A percentile compares a stretch with the other conserved stretches of the same genome.
These are phyloP conservation scores for Diaporthe batatas DNA, from an alignment of 2,329 filamentous ascomycete species.

Conservation along the genomic window DNA sequence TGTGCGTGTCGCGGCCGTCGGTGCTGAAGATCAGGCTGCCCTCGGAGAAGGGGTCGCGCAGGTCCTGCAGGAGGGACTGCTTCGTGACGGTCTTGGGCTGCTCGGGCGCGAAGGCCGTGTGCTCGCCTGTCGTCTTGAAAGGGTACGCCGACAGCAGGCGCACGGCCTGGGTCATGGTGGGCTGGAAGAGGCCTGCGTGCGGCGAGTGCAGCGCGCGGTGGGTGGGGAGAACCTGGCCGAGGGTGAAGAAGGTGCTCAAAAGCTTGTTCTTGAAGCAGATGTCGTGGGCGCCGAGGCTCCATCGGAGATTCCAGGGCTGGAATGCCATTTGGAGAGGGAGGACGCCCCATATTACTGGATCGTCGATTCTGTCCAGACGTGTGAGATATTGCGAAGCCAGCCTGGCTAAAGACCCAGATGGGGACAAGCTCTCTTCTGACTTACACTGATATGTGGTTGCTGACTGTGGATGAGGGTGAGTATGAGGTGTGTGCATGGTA, in stretches of 20 bases:
- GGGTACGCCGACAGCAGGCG: constrained; percentile 79
- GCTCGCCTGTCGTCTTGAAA: constrained; percentile 51
- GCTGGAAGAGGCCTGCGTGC: constrained; percentile 88
- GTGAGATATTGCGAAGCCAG: constrained; percentile 37
- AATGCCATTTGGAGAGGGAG: constrained; percentile 81
- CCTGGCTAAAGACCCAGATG: background rate
- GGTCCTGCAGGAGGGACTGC: constrained; percentile 45
- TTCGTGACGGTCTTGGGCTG: constrained; percentile 36
- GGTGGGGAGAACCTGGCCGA: constrained; percentile 91
- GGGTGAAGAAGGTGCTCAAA: constrained; percentile 83
- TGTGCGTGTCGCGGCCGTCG: constrained; percentile 74
- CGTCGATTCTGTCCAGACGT: constrained; percentile 79
- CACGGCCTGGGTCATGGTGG: constrained; percentile 87
- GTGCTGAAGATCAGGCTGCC: constrained; percentile 71
- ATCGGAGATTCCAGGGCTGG: constrained; percentile 82
- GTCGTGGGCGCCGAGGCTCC: constrained; percentile 93
- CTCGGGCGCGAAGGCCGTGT: constrained; percentile 35
- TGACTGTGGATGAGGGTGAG: constrained; percentile 67
- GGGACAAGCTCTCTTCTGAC: constrained; percentile 56
- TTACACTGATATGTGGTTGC: constrained; percentile 91
- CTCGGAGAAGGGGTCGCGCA: constrained; percentile 64
- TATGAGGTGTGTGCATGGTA: constrained; percentile 25
- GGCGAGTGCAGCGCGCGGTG: constrained; percentile 84
- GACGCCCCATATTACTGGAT: constrained; percentile 93
- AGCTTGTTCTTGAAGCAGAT: constrained; percentile 91